Base-by-base conservation (phyloP, 2,329 filamentous ascomycete genomes). In the Verticillium isaacii region DNA sequence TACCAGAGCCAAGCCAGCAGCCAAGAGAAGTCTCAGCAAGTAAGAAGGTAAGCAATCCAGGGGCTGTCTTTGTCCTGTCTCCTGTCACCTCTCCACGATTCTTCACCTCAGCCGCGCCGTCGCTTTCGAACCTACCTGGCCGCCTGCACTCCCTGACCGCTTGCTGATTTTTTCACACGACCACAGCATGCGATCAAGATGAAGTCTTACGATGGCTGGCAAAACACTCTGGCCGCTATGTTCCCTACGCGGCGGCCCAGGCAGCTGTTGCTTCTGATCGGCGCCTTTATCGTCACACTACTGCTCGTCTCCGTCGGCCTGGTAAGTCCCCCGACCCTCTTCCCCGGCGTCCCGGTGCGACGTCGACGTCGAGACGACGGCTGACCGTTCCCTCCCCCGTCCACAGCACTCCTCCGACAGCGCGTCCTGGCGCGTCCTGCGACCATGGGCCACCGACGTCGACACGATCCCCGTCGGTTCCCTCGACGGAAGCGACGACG, bases 371-470 rank as follows among this genome's bases (percentile, higher is more conserved):
- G 3, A 41, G 25, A 17, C 15, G 9, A 36, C 8, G 29, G 32
- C 58, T 52, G n/a, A 52, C 23, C 29, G 25, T 19, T 9, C 5
- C 29, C 14, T 25, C 9, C 12, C 57, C 6, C 17, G 19, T 14
- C 5, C 58, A 23, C 32, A 59, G 58, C 41, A 59, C 17, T n/a
- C n/a, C 17, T 19, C 41, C 11, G 41, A 52, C 7, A 36, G 29
- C 17, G 32, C 32, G 5, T 32, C 25, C 41, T 59, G 41, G 58
- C 32, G 19, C 5, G 39, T 45, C 32, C 41, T 54, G 19, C 58
- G 41, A 52, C 41, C 58, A 59, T 59, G 58, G 58, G 41, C 58
- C 17, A 36, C 39, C 32, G 58, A 59, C 9, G 58, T 52, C 29
- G 58, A 45, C 32, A 34, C 41, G 6, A 25, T 59, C 32, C 25